Base-by-base conservation (phyloP, 768 basidiomycete genomes). In the Suillus americanus region DNA sequence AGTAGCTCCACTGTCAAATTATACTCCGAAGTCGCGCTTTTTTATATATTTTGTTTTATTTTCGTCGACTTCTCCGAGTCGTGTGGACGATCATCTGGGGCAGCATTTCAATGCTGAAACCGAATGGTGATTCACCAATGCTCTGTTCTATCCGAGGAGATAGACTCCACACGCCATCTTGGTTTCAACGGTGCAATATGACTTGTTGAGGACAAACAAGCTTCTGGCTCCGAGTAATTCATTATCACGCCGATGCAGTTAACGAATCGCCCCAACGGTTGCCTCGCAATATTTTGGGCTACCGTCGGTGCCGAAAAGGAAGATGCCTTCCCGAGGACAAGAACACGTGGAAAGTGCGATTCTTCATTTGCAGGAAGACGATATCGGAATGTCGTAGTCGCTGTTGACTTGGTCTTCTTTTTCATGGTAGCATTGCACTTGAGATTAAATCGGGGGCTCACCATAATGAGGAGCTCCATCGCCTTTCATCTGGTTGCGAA, bases 271-370 rank as follows among this genome's bases (percentile, higher is more conserved):
- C 37, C 23, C 16, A 37, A 25, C 23, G 14, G 23, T 23, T 16
- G 6, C 20, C 37, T 57, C 55, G 37, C 37, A 23, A 38, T 8
- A 9, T 25, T 14, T 55, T 55, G 5, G 54, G 23, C 33, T 23
- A 20, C 16, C 14, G 62, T 64, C 65, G 62, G 65, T 46, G 20
- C 57, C 63, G 65, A 60, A 53, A 51, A 64, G 65, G 41, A 56
- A 63, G 57, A 60, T 28, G 40, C 46, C 40, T 43, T 38, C 53
- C 56, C 62, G 35, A 50, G 63, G 61, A 53, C 33, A 43, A 56
- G 53, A 45, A 67, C 66, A 67, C 66, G 66, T 67, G 66, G 56
- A 13, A 37, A 30, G 3, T 23, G 53, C 3, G 35, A 53, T 62
- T 62, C 61, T 62, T 51, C 46, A 41, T 63, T 54, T 54, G 25